Evolutionary conservation across 1,139 yeast species (phyloP).

Genomic region (Yamadazyma epiphylla): DNA sequence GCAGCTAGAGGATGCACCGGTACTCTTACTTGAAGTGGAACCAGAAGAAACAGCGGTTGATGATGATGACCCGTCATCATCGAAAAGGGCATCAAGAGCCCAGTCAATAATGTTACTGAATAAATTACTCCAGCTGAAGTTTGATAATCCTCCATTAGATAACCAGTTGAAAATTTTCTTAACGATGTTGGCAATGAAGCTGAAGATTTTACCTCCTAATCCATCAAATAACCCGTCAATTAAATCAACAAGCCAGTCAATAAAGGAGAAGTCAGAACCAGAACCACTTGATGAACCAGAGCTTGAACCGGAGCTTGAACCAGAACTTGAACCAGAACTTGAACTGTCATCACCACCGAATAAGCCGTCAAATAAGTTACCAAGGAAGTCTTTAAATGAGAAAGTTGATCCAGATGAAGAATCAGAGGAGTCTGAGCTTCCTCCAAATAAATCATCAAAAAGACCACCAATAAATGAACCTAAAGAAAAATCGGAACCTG

Average conservation of each 20-base stretch:
- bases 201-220: conserved; percentile 8
- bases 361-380: conserved; percentile 12
- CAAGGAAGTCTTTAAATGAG: conserved; percentile 10
- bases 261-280: conserved; percentile 11
- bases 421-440: conserved; percentile 3
- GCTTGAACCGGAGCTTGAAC: conserved; percentile 6
- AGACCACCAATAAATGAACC: conserved; percentile 9
- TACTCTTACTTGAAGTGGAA: conserved; percentile 10
- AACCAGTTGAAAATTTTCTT: conserved; percentile 12
- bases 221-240: conserved; percentile 16
- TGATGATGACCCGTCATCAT: conserved; percentile 17
- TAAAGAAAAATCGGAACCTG: conserved; percentile 3
- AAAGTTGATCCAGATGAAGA: conserved; percentile 7
- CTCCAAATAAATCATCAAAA: conserved; percentile 15
- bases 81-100: conserved; percentile 16
- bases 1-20: conserved; percentile 8
- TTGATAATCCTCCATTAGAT: conserved; percentile 6
- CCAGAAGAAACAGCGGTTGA: conserved; percentile 5
- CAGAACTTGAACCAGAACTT: conserved; percentile 6
- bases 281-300: conserved; percentile 8
- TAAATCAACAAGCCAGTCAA: conserved; percentile 9
- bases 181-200: conserved; percentile 6
- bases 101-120: conserved; percentile 12
- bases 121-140: conserved; percentile 11
- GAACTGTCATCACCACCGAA: conserved; percentile 7